Evolutionary conservation across 768 basidiomycete genomes (phyloP), one percentile per base, ranked within the genome.

Genomic region (Termitomyces sp.): DNA sequence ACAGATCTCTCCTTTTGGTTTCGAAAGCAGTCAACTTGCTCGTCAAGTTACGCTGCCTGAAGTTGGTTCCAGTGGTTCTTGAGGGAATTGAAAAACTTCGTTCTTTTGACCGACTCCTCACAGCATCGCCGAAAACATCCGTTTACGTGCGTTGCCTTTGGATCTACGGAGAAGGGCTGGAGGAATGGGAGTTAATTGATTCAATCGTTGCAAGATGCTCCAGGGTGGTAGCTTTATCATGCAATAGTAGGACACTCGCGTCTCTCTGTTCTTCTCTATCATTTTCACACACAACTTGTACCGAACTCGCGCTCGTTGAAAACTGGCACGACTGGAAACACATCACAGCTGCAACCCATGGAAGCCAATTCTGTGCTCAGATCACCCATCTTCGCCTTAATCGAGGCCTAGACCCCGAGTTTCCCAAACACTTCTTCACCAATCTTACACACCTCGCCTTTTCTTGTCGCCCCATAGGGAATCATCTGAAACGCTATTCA

Each of bases 381-480:
- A 52, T 61, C 25, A 63, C 62, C 47, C 62, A 56, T 47, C 60
- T 63, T 10, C 57, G 57, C 39, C 44, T 63, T 11, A 17, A 48
- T 14, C 56, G 55, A 49, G 60, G 57, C 32, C 54, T 63, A 25
- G 32, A 42, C 10, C 57, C 60, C 48, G 54, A 52, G 16, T 63
- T 63, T 37, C 62, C 60, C 7, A 59, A 54, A 50, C 54, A 52
- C 5, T 32, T 34, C 16, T 63, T 63, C 37, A 37, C 25, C 19
- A 35, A 45, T 19, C 54, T 63, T n/a, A 63, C 57, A 1, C 60
- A 63, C 34, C 55, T 61, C 41, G 60, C 62, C 16, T 63, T 63
- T 27, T 47, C 55, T 17, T 61, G 55, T 21, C 55, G 45, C 19
- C 57, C 60, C 8, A 59, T 58, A 37, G 32, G 27, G 28, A 45